Evolutionary conservation across 2,329 filamentous ascomycete genomes (phyloP).

Genomic region (Aspergillus novoparasiticus): DNA sequence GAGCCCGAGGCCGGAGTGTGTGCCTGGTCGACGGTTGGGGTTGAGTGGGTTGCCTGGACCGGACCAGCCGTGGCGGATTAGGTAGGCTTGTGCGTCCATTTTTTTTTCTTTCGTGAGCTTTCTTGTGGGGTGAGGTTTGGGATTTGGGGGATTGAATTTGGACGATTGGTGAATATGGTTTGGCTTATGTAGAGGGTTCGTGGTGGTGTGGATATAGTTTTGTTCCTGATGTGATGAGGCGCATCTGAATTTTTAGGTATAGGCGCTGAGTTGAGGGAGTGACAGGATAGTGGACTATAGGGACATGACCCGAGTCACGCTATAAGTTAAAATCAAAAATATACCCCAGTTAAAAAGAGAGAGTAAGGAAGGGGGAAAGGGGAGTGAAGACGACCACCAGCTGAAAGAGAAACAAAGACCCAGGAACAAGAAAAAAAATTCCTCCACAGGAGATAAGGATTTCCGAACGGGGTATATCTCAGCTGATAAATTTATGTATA

Average conservation of each 20-base stretch:
- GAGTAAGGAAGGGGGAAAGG: neutral
- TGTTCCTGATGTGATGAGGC: neutral
- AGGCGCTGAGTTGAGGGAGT: neutral
- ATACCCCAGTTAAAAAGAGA: neutral
- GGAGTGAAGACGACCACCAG: neutral
- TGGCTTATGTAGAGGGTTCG: neutral
- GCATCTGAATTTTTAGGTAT: neutral
- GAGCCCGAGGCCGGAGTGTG: conserved; percentile 71
- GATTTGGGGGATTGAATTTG: too few species aligned
- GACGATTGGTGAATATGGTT: neutral
- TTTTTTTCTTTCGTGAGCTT: neutral
- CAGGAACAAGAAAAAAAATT: neutral
- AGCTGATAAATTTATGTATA: accelerated
- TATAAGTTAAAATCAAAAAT: neutral
- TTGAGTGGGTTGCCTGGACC: conserved; percentile 88
- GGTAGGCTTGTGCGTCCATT: conserved; percentile 84
- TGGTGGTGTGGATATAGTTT: neutral
- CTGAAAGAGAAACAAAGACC: neutral
- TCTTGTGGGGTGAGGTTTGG: neutral
- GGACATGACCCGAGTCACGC: neutral
- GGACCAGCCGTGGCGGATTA: conserved; percentile 86
- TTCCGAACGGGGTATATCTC: neutral
- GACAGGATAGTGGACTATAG: neutral
- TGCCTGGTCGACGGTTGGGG: conserved; percentile 53
- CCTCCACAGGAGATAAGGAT: conserved; percentile 1